A percentile compares a stretch with the other conserved stretches of the same genome.
These are phyloP conservation scores for Kokia cookei DNA, from an alignment of 441 rosid genomes.

Conservation along the genomic window DNA sequence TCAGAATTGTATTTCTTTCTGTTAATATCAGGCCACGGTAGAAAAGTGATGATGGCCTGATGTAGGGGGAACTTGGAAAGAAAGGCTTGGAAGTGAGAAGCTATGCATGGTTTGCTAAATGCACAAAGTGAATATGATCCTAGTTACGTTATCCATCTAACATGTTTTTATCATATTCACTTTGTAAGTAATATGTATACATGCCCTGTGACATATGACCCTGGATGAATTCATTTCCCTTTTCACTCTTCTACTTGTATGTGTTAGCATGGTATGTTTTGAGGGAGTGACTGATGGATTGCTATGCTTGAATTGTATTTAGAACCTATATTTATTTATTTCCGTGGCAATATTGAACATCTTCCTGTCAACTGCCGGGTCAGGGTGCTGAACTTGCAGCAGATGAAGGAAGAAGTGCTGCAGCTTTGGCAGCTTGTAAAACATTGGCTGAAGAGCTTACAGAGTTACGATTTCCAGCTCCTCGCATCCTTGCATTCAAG, in stretches of 20 bases:
- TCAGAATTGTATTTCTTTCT: not conserved
- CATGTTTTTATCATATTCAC: not conserved
- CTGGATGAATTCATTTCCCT: not conserved
- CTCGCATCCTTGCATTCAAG: slow-evolving; percentile 93
- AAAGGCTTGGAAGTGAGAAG: not conserved
- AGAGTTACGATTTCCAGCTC: slow-evolving; percentile 91
- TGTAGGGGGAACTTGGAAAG: not conserved
- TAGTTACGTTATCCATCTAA: not conserved
- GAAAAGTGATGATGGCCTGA: not conserved
- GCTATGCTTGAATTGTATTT: not conserved
- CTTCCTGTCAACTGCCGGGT: slow-evolving; percentile 7
- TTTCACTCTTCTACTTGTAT: not conserved
- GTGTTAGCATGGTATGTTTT: not conserved
- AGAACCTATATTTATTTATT: not conserved
- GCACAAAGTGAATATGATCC: not conserved
- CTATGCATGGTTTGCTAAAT: not conserved
- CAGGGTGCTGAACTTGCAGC: slow-evolving; percentile 94
- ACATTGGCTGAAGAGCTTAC: slow-evolving; percentile 94
- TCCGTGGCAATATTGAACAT: not conserved
- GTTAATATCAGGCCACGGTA: not conserved
- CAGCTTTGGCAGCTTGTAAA: slow-evolving; percentile 91
- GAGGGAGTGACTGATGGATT: not conserved
- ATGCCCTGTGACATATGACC: not conserved
- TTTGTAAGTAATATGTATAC: not conserved
- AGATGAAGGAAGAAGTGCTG: slow-evolving; percentile 80